Evolutionary conservation across 768 basidiomycete genomes (phyloP).

Genomic region (Hygrocybe coccinea): DNA sequence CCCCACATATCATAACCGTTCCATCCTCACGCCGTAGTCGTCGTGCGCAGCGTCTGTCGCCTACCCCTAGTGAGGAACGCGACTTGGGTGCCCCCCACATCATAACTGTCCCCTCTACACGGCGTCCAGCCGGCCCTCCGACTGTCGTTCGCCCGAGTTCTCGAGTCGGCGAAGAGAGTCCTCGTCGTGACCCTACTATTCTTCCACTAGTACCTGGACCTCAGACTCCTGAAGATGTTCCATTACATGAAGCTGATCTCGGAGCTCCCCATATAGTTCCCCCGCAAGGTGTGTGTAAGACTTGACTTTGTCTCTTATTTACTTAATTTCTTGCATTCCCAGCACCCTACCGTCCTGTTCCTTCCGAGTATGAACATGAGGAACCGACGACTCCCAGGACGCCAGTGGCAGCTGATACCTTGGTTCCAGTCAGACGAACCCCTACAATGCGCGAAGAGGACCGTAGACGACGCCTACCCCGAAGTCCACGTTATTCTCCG

Average conservation of each 20-base stretch:
- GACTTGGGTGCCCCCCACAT: conserved; percentile 2
- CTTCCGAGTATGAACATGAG: conserved; percentile 9
- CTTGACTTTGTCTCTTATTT: not conserved
- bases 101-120: conserved; percentile 16
- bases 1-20: not conserved
- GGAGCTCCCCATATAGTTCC: not conserved
- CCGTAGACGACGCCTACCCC: conserved; percentile 2
- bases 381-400: not conserved
- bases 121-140: conserved; percentile 9
- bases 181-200: conserved; percentile 1
- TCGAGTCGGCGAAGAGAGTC: not conserved
- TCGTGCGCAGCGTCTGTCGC: not conserved
- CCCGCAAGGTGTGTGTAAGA: not conserved
- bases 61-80: not conserved
- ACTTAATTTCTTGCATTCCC: not conserved
- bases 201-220: conserved; percentile 1
- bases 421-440: not conserved
- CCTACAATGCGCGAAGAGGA: not conserved
- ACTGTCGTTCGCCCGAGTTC: conserved; percentile 11
- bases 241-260: not conserved
- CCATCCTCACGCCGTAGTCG: not conserved
- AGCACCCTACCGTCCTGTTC: conserved; percentile 8
- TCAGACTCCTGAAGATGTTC: not conserved
- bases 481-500: not conserved
- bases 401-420: not conserved